phyloP scores from a whole-genome alignment of 208 protist genomes.

The Endotrypanum monterogeii region DNA sequence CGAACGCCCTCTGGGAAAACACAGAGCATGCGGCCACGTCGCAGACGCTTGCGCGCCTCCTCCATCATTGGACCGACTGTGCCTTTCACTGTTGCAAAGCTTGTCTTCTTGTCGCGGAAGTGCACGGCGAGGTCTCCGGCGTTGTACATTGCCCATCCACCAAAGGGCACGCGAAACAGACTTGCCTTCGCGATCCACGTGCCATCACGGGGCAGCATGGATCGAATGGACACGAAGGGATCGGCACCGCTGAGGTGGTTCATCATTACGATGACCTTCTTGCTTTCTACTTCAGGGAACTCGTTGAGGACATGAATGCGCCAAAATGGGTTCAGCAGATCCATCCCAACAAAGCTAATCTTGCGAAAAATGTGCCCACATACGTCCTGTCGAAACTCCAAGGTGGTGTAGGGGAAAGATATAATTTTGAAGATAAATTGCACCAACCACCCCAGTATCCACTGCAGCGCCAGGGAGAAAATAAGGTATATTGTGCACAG shows the following conservation, averaged over 20 bases:
- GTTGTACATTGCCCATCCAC: conserved; percentile 82
- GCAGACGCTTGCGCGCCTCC: conserved; percentile 57
- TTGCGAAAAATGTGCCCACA: conserved; percentile 82
- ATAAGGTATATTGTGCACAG: conserved; percentile 64
- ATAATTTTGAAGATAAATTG: conserved; percentile 66
- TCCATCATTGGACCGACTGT: conserved; percentile 84
- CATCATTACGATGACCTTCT: conserved; percentile 84
- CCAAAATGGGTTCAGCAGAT: conserved; percentile 86
- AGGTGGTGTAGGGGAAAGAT: conserved; percentile 65
- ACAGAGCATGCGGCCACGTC: conserved; percentile 77
- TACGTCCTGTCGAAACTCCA: conserved; percentile 59
- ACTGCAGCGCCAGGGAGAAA: conserved; percentile 46
- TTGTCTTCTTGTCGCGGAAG: conserved; percentile 74
- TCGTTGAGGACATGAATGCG: conserved; percentile 62
- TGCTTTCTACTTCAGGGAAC: conserved; percentile 59
- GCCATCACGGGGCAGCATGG: conserved; percentile 72
- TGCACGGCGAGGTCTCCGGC: conserved; percentile 70
- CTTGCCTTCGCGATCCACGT: conserved; percentile 81
- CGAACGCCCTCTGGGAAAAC: conserved; percentile 87
- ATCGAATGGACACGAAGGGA: conserved; percentile 74
- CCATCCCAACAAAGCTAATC: conserved; percentile 57
- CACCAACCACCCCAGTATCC: conserved; percentile 66
- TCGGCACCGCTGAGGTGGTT: conserved; percentile 86
- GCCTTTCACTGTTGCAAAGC: conserved; percentile 82
- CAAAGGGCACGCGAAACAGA: conserved; percentile 85